Conservation (phyloP, 2,329 filamentous ascomycete species). For the Botrytis galanthina region DNA sequence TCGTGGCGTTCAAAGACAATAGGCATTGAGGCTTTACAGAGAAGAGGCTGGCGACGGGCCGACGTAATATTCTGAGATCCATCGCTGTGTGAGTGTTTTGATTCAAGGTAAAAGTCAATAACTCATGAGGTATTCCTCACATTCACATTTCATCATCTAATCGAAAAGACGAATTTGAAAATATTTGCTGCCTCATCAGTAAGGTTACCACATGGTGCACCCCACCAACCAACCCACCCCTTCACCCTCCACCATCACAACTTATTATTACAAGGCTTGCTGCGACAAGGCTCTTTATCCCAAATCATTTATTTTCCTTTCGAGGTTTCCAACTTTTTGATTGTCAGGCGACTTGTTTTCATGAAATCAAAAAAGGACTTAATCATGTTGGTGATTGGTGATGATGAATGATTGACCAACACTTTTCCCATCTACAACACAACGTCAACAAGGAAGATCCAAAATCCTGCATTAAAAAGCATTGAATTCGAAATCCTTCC, state of each 20-base stretch:
- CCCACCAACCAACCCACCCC: too few species aligned
- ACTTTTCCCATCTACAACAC: not conserved
- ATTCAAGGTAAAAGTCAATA: not conserved
- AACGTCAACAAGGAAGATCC: not conserved
- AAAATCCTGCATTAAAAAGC: not conserved
- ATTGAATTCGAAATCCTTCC: not conserved
- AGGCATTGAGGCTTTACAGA: constrained; percentile 33
- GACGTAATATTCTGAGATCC: constrained; percentile 36
- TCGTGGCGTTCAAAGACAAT: constrained; percentile 31
- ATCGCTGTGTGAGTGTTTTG: constrained; percentile 27
- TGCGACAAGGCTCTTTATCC: not conserved
- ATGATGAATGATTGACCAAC: not conserved
- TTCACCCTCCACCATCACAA: not conserved
- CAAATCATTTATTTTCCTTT: not conserved
- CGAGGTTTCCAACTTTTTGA: not conserved
- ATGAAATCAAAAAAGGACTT: constrained; percentile 7
- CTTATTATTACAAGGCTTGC: not conserved
- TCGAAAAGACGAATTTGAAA: not conserved
- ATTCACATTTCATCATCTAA: not conserved
- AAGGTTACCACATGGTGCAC: too few species aligned
- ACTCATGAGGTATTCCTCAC: not conserved
- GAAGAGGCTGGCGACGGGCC: constrained; percentile 34
- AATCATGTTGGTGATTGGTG: not conserved
- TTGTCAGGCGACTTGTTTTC: constrained; percentile 1
- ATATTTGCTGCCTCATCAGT: constrained; percentile 3